Base-by-base conservation (phyloP, 345 rosid species). In the Clarkia xantiana region DNA sequence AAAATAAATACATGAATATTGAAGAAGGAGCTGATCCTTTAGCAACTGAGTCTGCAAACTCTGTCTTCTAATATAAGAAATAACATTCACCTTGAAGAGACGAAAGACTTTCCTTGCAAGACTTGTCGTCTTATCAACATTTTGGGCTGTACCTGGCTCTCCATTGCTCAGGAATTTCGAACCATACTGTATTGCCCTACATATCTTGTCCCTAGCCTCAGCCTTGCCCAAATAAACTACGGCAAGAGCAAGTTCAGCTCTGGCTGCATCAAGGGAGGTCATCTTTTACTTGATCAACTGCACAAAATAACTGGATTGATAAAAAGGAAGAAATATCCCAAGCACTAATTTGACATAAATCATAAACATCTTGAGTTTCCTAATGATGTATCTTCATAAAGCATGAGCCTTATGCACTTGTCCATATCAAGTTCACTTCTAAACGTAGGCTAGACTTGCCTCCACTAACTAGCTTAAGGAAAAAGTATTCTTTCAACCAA, bases 181-280 rank as follows among this genome's bases (percentile, higher is more conserved):
- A 61, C 99, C 99, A 53, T 80, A 87, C 34, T 87, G 99, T 64
- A 93, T 93, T 51, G 97, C 97, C 75, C 95, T 76, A 56, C 95
- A 93, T 51, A 93, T 82, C 95, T 93, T 93, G 67, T 93, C 99
- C 71, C 97, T 80, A 61, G 99, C 95, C 63, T 87, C 99, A 65
- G 95, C 97, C 71, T 87, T 87, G 58, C 80, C 84, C 80, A 93
- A 76, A 67, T 80, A 93, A 29, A 87, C 58, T 51, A 87, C 84
- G 15, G 82, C 50, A 49, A 84, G 86, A 50, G 74, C 94, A 65
- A 93, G 91, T 67, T 93, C 95, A 0, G 88, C 94, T 77, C 99
- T 84, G 8, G 95, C 57, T 10, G 65, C 80, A 62, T 87, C 94
- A 59, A 87, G 66, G 0, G 94, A 70, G 63, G 72, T 80, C 99